These are phyloP conservation scores for Zymoseptoria brevis DNA, from an alignment of 2,329 filamentous ascomycete species.

Conservation along the genomic window DNA sequence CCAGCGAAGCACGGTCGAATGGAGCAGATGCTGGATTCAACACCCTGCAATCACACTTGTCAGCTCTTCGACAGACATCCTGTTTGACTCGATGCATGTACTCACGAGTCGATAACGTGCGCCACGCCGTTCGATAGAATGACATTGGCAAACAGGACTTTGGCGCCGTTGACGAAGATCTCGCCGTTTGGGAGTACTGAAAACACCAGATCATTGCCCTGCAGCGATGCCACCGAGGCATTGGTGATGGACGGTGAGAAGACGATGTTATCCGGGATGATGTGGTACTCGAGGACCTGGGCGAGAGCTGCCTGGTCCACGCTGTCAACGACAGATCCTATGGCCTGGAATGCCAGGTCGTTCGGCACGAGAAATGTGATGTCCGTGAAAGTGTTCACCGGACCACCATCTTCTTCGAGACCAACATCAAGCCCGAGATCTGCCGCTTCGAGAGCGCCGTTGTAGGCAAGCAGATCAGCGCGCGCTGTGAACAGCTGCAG, in stretches of 20 bases:
- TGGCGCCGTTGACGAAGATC: slow-evolving; percentile 4
- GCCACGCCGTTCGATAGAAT: slow-evolving; percentile 8
- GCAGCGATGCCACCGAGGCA: neutral
- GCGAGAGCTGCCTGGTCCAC: neutral
- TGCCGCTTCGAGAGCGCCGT: slow-evolving; percentile 1
- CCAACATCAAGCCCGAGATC: slow-evolving; percentile 2
- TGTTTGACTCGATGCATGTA: neutral
- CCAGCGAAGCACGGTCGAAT: neutral
- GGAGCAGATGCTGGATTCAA: neutral
- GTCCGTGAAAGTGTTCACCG: neutral
- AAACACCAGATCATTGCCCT: neutral
- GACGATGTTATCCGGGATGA: slow-evolving; percentile 1
- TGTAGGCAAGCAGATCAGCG: neutral
- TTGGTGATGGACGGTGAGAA: slow-evolving; percentile 4
- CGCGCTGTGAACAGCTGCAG: slow-evolving; percentile 2
- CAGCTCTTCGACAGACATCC: neutral
- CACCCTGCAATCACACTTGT: neutral
- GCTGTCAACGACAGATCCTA: slow-evolving; percentile 1
- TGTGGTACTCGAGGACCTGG: slow-evolving; percentile 3
- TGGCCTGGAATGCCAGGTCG: neutral
- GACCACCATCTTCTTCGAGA: neutral
- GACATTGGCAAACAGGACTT: slow-evolving; percentile 4
- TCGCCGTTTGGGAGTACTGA: slow-evolving; percentile 1
- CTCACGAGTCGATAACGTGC: slow-evolving; percentile 9
- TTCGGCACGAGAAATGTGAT: slow-evolving; percentile 2